A percentile compares a stretch with the other conserved stretches of the same genome.
These are phyloP conservation scores for Gaeumannomyces tritici DNA, from an alignment of 2,329 filamentous ascomycete genomes.

Conservation along the genomic window DNA sequence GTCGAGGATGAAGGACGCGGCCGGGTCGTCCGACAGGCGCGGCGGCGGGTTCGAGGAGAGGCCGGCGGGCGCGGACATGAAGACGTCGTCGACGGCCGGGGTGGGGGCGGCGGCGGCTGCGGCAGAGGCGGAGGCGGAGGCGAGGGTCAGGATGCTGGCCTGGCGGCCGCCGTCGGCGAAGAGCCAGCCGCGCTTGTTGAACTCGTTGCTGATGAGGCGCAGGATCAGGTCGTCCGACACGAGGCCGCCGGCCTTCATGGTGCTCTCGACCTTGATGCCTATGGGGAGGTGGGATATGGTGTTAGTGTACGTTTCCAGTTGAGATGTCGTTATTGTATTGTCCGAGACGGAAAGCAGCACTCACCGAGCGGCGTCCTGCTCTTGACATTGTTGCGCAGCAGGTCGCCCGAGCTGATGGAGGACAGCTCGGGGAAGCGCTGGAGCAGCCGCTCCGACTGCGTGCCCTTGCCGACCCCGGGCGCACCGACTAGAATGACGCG, in stretches of 20 bases:
- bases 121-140: constrained; percentile 30
- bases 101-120: constrained; percentile 23
- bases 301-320: not conserved
- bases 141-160: constrained; percentile 40
- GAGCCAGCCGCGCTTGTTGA: constrained; percentile 79
- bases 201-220: constrained; percentile 82
- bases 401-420: constrained; percentile 86
- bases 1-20: constrained; percentile 88
- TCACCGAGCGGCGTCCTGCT: constrained; percentile 73
- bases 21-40: constrained; percentile 55
- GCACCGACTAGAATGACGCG: constrained; percentile 92
- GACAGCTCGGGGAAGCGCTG: constrained; percentile 79
- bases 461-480: constrained; percentile 95
- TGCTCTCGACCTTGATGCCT: constrained; percentile 85
- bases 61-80: constrained; percentile 24
- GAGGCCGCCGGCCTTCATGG: constrained; percentile 81
- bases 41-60: constrained; percentile 19
- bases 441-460: constrained; percentile 83
- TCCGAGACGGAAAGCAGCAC: no score
- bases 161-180: constrained; percentile 28
- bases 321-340: no score
- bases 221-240: constrained; percentile 89
- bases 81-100: constrained; percentile 23
- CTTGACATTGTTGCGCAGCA: constrained; percentile 88
- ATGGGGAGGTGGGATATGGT: constrained; percentile 1